phyloP scores from a whole-genome alignment of 2,329 filamentous ascomycete species.

The Blumeria graminis region DNA sequence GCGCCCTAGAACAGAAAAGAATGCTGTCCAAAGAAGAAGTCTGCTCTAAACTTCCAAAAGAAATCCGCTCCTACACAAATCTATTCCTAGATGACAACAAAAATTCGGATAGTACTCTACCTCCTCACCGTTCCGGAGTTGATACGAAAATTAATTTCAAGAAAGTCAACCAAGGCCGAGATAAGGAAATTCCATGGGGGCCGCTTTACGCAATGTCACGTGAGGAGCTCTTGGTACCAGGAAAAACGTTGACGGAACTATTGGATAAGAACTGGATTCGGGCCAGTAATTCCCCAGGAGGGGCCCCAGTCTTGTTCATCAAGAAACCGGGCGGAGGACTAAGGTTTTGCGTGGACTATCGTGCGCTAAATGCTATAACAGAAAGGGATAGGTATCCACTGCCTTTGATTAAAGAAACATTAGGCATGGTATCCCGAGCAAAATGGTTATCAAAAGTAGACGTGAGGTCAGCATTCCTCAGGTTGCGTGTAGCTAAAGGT shows the following conservation, averaged over 20 bases:
- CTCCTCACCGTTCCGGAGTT: background rate
- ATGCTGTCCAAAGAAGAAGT: background rate
- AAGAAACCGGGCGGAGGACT: background rate
- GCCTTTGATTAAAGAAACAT: background rate
- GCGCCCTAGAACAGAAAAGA: background rate
- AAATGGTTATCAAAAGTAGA: background rate
- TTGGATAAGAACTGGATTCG: conserved; percentile 1
- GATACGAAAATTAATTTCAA: background rate
- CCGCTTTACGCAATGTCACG: background rate
- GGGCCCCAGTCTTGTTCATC: conserved; percentile 1
- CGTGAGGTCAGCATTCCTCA: background rate
- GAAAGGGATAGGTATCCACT: conserved; percentile 2
- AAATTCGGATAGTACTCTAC: background rate
- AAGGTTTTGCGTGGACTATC: conserved; percentile 2
- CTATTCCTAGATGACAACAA: background rate
- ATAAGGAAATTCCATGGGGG: background rate
- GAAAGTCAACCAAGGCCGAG: background rate
- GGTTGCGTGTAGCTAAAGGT: background rate
- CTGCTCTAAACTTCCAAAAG: background rate
- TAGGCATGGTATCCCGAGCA: background rate
- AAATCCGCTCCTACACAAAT: background rate
- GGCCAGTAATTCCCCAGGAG: background rate
- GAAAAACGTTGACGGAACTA: background rate
- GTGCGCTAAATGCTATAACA: conserved; percentile 2
- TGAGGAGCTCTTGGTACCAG: background rate